A percentile compares a stretch with the other conserved stretches of the same genome.
These are phyloP conservation scores for Rhododendron ferrugineum DNA, from an alignment of 148 eudicot genomes.

Conservation along the genomic window DNA sequence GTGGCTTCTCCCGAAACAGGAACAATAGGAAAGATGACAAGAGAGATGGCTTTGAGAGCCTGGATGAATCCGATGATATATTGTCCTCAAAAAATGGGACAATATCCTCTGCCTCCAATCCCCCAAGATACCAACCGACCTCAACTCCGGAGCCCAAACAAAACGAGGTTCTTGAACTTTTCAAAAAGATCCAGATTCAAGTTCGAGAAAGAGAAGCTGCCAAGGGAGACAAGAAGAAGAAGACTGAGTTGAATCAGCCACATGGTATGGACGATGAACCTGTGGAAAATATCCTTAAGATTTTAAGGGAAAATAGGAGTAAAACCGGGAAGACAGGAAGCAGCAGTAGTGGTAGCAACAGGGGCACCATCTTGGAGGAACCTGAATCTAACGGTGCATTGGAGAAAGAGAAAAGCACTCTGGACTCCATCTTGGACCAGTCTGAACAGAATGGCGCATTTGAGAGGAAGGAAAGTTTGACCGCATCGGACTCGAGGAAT, in stretches of 20 bases:
- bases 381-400: constrained; percentile 26
- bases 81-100: constrained; percentile 71
- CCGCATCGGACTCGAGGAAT: constrained; percentile 23
- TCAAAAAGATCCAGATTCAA: constrained; percentile 69
- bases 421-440: constrained; percentile 33
- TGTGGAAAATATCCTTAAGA: constrained; percentile 74
- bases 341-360: constrained; percentile 18
- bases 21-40: constrained; percentile 59
- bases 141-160: constrained; percentile 73
- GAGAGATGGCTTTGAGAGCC: constrained; percentile 43
- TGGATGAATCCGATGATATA: constrained; percentile 73
- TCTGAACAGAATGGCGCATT: constrained; percentile 28
- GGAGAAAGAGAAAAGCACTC: constrained; percentile 36
- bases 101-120: constrained; percentile 41
- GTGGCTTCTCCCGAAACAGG: constrained; percentile 52
- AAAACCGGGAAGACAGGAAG: constrained; percentile 58
- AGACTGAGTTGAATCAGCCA: constrained; percentile 38
- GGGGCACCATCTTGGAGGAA: constrained; percentile 39
- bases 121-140: constrained; percentile 50
- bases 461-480: constrained; percentile 35
- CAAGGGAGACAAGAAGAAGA: constrained; percentile 61
- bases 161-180: constrained; percentile 77
- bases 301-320: constrained; percentile 70
- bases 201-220: constrained; percentile 64
- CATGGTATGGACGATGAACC: constrained; percentile 64